phyloP scores from a whole-genome alignment of 495 filamentous ascomycete genomes.

The Cudoniella acicularis region DNA sequence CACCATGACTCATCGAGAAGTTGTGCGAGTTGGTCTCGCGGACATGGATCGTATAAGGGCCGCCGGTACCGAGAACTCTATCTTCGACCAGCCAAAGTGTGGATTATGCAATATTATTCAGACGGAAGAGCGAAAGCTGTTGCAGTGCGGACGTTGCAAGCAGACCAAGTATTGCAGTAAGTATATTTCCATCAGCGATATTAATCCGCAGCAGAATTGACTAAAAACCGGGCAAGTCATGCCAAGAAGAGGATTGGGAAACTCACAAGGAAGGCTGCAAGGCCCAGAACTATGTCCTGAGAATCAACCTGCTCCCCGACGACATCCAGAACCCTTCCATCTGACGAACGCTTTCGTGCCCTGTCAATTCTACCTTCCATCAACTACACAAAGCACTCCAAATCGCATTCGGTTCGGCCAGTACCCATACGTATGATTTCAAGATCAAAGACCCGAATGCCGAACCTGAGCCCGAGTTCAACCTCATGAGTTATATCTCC shows the following conservation, averaged over 20 bases:
- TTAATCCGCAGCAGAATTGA: background rate
- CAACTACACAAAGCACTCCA: background rate
- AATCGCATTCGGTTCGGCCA: background rate
- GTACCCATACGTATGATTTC: background rate
- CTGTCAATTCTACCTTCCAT: background rate
- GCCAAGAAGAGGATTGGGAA: background rate
- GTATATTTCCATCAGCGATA: background rate
- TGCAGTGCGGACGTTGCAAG: background rate
- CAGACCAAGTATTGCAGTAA: background rate
- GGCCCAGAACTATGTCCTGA: background rate
- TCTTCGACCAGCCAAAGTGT: background rate
- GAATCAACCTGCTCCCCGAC: background rate
- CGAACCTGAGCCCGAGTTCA: background rate
- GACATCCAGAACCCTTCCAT: background rate
- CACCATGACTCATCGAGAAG: no score
- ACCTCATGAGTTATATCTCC: background rate
- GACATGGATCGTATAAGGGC: no score
- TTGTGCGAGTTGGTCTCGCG: no score
- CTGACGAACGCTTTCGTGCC: background rate
- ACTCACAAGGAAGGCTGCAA: background rate
- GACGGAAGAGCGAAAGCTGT: background rate
- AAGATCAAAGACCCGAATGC: background rate
- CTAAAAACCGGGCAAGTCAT: background rate
- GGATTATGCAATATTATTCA: background rate
- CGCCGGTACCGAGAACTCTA: background rate